Base-by-base conservation (phyloP, 2,329 filamentous ascomycete species). In the Hymenoscyphus salicellus region DNA sequence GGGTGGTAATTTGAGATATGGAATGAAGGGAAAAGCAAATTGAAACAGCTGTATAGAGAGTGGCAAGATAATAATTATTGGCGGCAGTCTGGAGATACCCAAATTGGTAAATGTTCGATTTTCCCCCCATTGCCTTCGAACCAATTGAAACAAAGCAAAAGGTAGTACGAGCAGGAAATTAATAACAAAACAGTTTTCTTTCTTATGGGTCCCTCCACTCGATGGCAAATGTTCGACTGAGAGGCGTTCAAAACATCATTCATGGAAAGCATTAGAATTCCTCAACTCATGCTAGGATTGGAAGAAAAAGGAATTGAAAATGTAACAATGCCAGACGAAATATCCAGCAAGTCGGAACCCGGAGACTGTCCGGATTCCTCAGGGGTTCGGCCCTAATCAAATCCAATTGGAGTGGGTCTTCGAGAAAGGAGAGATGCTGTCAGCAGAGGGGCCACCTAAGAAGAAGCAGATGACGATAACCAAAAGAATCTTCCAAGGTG, bases 401-500 rank as follows among this genome's bases (percentile, higher is more conserved):
- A 23, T 52, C 46, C 20, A 52, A 52, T 20, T 14, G 11, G 46
- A 8, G 20, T 23, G 20, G 23, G 20, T 14, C 10, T 52, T 14
- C 4, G 46, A 23, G 20, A 52, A 23, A 52, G 46, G 10, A 8
- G 8, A 26, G 10, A 26, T 26, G 46, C 46, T 52, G 46, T 52
- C 46, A 52, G 46, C 46, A 52, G 46, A 52, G 46, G 43, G 43
- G n/a, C 23, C 43, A 49, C 43, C 43, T 10, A 49, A 49, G 43
- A 23, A 49, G 43, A 49, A 49, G 43, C 43, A 49, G n/a, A 49
- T 49, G n/a, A 49, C 43, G 43, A 49, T 23, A 49, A n/a, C 43
- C n/a, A 49, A 23, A 49, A 23, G 23, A 23, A 8, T 49, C 43
- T 23, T 49, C n/a, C 7, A 23, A 8, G 43, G 3, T 10, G 43